Evolutionary conservation across 495 filamentous ascomycete species (phyloP).

Genomic region (Hyaloscypha bicolor): DNA sequence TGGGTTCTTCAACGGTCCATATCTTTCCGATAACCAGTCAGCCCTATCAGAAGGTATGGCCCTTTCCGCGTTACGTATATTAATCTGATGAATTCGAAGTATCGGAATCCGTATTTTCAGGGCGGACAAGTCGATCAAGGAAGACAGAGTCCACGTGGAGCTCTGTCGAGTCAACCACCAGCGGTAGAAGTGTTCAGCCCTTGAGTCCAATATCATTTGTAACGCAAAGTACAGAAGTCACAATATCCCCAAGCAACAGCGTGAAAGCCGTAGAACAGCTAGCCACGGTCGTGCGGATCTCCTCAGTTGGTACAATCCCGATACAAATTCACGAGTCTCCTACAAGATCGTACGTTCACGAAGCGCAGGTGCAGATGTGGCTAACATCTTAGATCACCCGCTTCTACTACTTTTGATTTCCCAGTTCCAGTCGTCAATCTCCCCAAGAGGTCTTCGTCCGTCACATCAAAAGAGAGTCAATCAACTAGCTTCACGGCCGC

Average conservation of each 20-base stretch:
- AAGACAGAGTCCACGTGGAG: constrained; percentile 36
- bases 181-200: constrained; percentile 29
- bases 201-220: constrained; percentile 43
- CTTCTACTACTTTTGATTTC: constrained; percentile 15
- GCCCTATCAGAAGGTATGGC: constrained; percentile 27
- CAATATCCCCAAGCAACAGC: constrained; percentile 34
- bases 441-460: neutral
- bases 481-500: neutral
- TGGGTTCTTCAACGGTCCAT: neutral
- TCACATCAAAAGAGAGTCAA: neutral
- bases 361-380: neutral
- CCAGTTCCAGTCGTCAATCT: constrained; percentile 11
- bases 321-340: constrained; percentile 13
- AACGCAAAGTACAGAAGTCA: constrained; percentile 40
- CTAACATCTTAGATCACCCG: constrained; percentile 3
- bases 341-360: constrained; percentile 11
- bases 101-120: constrained; percentile 40
- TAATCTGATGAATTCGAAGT: too few relatives aligned
- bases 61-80: neutral
- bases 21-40: constrained; percentile 16
- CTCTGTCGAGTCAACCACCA: constrained; percentile 22
- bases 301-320: constrained; percentile 32
- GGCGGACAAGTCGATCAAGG: constrained; percentile 41
- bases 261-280: constrained; percentile 35
- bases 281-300: constrained; percentile 41